Evolutionary conservation across 2,329 filamentous ascomycete species (phyloP), one percentile per base, ranked within the genome.

Genomic region (Colletotrichum kahawae): DNA sequence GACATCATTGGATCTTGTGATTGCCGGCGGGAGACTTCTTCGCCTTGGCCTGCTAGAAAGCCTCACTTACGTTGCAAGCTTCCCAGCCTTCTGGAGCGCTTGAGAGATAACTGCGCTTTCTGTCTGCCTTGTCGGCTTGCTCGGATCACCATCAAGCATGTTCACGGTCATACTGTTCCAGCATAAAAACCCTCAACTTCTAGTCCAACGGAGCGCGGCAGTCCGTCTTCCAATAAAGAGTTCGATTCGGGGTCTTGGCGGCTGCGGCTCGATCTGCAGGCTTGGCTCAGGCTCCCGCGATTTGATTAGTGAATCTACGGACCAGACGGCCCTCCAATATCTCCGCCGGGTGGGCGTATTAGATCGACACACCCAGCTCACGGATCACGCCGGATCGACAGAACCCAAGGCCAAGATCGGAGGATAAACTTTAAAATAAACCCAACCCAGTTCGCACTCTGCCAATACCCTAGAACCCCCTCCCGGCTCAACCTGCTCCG

Each of bases 41-140:
- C 43, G n/a, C 3, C 43, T 51, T 51, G n/a, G 43, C 43, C 43
- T 51, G n/a, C 43, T 21, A 0, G 43, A 51, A 51, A 4, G 43
- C 43, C 43, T 51, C 43, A 51, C 43, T 21, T 51, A 2, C 5
- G 6, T 2, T 5, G 43, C n/a, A 7, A 51, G 0, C 1, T 21
- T 51, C n/a, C 1, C 2, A 4, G n/a, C 10, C 43, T 48, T 7
- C 9, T 48, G 2, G 2, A 0, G 18, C 4, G 1, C 0, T 3
- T 0, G 1, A 13, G 43, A 48, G 5, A 43, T 1, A 1, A 48
- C 13, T 51, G 43, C n/a, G 12, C 43, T 51, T 0, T 0, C 6
- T 13, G n/a, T 51, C 43, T 51, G 43, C n/a, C 43, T 51, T 2
- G 43, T 24, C 43, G 43, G 43, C 43, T 51, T 21, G 43, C n/a